Evolutionary conservation across 495 filamentous ascomycete species (phyloP).

Genomic region (Lophium mytilinum): DNA sequence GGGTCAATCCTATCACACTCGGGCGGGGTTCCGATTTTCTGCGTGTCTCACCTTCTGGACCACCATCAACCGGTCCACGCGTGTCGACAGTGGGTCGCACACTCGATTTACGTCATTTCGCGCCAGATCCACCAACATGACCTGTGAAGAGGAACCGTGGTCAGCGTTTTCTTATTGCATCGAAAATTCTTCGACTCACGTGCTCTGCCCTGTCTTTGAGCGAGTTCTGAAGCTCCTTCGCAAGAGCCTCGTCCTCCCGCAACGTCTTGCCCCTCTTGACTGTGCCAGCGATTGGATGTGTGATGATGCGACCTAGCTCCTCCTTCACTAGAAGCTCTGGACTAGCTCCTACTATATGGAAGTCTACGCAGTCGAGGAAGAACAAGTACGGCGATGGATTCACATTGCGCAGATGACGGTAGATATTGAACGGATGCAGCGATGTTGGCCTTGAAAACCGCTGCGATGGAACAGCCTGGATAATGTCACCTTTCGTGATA

Average conservation of each 20-base stretch:
- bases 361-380: conserved; percentile 82
- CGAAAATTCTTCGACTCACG: conserved; percentile 3
- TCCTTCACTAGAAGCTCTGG: conserved; percentile 90
- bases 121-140: conserved; percentile 97
- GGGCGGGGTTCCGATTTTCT: no score
- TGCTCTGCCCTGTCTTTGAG: conserved; percentile 95
- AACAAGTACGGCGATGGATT: conserved; percentile 97
- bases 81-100: conserved; percentile 80
- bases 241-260: conserved; percentile 73
- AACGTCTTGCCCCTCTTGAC: conserved; percentile 74
- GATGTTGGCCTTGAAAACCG: conserved; percentile 80
- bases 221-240: conserved; percentile 65
- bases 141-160: conserved; percentile 33
- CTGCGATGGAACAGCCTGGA: conserved; percentile 94
- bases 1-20: neutral
- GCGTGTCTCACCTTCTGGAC: conserved; percentile 50
- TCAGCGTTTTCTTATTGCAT: neutral
- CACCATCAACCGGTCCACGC: conserved; percentile 88
- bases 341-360: conserved; percentile 90
- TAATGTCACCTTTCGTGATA: conserved; percentile 86
- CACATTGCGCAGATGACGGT: conserved; percentile 87
- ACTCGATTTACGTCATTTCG: conserved; percentile 95
- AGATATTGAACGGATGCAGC: conserved; percentile 96
- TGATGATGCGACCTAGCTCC: conserved; percentile 82
- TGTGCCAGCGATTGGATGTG: conserved; percentile 93